Percentiles rank a stretch among this genome's conserved stretches.
Evolutionary conservation across 495 filamentous ascomycete species (phyloP).

Genomic region (Achaetomiella virescens): DNA sequence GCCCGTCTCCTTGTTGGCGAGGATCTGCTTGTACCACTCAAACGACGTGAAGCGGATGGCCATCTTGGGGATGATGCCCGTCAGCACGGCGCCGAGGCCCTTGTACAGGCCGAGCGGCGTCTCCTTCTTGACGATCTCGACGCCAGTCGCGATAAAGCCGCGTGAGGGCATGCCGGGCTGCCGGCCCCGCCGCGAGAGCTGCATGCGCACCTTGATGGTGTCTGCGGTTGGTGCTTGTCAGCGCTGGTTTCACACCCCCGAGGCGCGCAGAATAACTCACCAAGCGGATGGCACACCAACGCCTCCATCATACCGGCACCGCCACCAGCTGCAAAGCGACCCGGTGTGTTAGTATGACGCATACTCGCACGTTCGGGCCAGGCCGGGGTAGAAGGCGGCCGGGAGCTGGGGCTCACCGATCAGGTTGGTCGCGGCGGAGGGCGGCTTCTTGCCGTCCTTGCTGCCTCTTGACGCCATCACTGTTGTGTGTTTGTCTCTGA

Average conservation of each 20-base stretch:
- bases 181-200: conserved; percentile 81
- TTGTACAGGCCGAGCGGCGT: conserved; percentile 83
- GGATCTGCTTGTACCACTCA: conserved; percentile 82
- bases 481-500: not conserved
- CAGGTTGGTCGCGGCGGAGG: conserved; percentile 84
- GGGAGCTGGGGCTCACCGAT: conserved; percentile 60
- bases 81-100: conserved; percentile 88
- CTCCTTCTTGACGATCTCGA: conserved; percentile 81
- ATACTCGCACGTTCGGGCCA: not conserved
- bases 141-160: conserved; percentile 82
- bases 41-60: conserved; percentile 98
- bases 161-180: conserved; percentile 72
- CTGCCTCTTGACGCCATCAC: conserved; percentile 44
- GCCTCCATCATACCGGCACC: conserved; percentile 99
- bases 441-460: conserved; percentile 63
- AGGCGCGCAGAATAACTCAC: conserved; percentile 48
- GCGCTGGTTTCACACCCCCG: not conserved
- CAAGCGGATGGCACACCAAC: conserved; percentile 90
- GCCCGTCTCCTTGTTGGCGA: conserved; percentile 60
- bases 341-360: conserved; percentile 14
- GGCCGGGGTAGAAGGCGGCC: not conserved
- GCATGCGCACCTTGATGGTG: conserved; percentile 99
- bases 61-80: conserved; percentile 99
- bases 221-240: conserved; percentile 43
- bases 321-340: conserved; percentile 66